phyloP scores from a whole-genome alignment of 1,284 basidiomycete species.

The Trichosporon sp. region DNA sequence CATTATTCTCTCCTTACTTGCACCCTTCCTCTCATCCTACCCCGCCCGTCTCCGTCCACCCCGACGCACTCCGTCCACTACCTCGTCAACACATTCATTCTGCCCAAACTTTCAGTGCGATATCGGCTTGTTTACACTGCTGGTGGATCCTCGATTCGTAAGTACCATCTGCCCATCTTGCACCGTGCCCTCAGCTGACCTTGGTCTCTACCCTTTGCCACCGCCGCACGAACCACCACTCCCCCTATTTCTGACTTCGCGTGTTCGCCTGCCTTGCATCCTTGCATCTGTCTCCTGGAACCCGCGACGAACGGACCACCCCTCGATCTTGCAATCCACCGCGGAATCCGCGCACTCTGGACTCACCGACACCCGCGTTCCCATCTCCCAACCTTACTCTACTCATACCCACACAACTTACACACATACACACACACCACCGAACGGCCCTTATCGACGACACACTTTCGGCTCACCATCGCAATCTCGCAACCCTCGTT shows the following conservation, averaged over 20 bases:
- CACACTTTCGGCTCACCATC: neutral
- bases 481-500: conserved; percentile 2
- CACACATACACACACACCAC: neutral
- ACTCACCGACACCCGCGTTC: conserved; percentile 1
- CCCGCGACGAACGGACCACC: conserved; percentile 16
- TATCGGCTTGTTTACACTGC: conserved; percentile 13
- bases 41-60: conserved; percentile 13
- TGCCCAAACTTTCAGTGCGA: conserved; percentile 6
- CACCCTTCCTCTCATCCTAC: conserved; percentile 13
- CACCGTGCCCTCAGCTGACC: conserved; percentile 6
- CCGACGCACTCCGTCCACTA: conserved; percentile 11
- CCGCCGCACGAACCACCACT: conserved; percentile 14
- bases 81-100: neutral
- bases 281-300: conserved; percentile 18
- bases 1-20: conserved; percentile 14
- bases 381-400: neutral
- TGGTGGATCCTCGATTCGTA: conserved; percentile 4
- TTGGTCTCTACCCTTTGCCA: conserved; percentile 3
- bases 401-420: neutral
- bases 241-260: conserved; percentile 3
- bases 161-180: neutral
- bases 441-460: neutral
- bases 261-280: conserved; percentile 6
- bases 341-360: neutral
- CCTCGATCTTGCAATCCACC: conserved; percentile 12